Evolutionary conservation across 2,329 filamentous ascomycete species (phyloP).

Genomic region (Alternaria rosae): DNA sequence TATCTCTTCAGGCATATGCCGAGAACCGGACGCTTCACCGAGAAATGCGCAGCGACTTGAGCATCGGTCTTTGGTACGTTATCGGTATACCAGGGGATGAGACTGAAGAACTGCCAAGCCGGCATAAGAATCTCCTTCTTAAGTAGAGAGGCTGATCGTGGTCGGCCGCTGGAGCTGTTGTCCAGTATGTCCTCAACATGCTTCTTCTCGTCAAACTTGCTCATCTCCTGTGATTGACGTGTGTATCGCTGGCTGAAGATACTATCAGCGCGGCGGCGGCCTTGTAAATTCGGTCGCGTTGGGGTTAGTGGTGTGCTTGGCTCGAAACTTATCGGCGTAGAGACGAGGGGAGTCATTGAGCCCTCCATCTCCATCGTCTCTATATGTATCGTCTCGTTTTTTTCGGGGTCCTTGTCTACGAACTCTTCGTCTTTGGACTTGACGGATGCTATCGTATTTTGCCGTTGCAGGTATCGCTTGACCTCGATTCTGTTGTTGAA

Average conservation of each 20-base stretch:
- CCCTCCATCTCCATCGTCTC: constrained; percentile 53
- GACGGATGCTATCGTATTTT: constrained; percentile 64
- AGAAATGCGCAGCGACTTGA: constrained; percentile 89
- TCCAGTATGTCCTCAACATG: constrained; percentile 50
- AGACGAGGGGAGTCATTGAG: constrained; percentile 45
- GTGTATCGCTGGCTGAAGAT: constrained; percentile 58
- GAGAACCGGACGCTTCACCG: constrained; percentile 80
- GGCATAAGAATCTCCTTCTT: constrained; percentile 91
- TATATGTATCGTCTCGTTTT: constrained; percentile 51
- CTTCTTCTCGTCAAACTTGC: constrained; percentile 60
- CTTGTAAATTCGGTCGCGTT: constrained; percentile 35
- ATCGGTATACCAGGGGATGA: constrained; percentile 91
- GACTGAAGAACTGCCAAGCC: constrained; percentile 95
- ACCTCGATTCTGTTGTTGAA: constrained; percentile 96
- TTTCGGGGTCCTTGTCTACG: constrained; percentile 39
- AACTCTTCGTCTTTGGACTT: constrained; percentile 42
- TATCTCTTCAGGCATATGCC: constrained; percentile 95
- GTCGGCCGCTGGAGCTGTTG: constrained; percentile 41
- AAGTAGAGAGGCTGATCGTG: constrained; percentile 52
- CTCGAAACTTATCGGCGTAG: constrained; percentile 41
- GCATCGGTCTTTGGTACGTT: constrained; percentile 70
- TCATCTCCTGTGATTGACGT: constrained; percentile 56
- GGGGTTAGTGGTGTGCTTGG: constrained; percentile 36
- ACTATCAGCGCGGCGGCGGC: constrained; percentile 56
- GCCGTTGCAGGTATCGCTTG: constrained; percentile 72